Conservation (phyloP, 352 stramenopile species). For the Thalassiosira exigua region DNA sequence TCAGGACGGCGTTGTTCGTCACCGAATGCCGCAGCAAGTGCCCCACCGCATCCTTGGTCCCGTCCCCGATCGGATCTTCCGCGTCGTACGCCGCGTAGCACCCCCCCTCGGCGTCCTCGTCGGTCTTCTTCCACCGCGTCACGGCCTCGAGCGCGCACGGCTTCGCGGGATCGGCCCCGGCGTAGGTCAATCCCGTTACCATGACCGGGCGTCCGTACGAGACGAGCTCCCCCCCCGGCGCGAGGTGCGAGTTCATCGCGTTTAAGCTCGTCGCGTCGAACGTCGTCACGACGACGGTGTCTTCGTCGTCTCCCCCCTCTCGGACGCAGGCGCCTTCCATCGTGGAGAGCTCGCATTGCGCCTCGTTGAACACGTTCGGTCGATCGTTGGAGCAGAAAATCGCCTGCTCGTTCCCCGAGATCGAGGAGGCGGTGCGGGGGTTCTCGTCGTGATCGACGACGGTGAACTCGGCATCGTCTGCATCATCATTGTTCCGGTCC, state of each 20-base stretch:
- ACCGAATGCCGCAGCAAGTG: slow-evolving; percentile 43
- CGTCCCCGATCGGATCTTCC: neutral
- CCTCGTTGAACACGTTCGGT: slow-evolving; percentile 59
- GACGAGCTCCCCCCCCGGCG: neutral
- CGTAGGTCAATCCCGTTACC: neutral
- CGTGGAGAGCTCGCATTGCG: slow-evolving; percentile 22
- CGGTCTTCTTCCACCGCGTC: neutral
- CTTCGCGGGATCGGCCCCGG: neutral
- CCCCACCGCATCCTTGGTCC: slow-evolving; percentile 19
- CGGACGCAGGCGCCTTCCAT: slow-evolving; percentile 43
- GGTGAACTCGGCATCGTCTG: slow-evolving; percentile 9
- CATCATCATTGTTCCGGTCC: slow-evolving; percentile 22
- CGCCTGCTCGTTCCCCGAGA: slow-evolving; percentile 43
- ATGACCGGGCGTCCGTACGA: neutral
- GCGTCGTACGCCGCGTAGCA: neutral
- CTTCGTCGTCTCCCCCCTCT: slow-evolving; percentile 21
- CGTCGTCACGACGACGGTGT: slow-evolving; percentile 16
- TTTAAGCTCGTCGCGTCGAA: neutral
- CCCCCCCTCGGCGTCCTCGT: neutral
- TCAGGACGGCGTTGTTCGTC: slow-evolving; percentile 21
- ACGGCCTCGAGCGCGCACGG: neutral
- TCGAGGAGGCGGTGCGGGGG: slow-evolving; percentile 16
- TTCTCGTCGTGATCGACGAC: slow-evolving; percentile 43
- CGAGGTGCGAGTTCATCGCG: slow-evolving; percentile 20
- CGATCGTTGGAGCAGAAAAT: slow-evolving; percentile 47